These are phyloP conservation scores for Przewalskia tangutica DNA, from an alignment of 257 asterid genomes.

Conservation along the genomic window DNA sequence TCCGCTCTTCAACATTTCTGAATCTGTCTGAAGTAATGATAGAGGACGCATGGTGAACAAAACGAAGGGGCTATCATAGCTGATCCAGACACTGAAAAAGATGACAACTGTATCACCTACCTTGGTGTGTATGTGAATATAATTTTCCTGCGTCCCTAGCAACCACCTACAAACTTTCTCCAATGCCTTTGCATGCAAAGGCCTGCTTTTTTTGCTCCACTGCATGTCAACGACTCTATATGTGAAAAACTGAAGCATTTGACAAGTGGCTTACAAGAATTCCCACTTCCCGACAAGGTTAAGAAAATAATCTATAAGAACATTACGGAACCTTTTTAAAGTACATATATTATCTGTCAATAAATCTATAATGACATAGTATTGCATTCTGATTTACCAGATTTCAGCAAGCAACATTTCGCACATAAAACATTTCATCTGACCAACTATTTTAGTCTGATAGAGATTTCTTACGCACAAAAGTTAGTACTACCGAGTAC, in stretches of 20 bases:
- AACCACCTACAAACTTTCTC: constrained; percentile 74
- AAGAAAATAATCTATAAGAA: neutral
- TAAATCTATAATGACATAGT: neutral
- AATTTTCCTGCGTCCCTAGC: constrained; percentile 40
- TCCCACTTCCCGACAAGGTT: neutral
- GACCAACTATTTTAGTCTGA: neutral
- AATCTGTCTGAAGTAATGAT: constrained; percentile 36
- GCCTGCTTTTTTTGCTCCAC: constrained; percentile 92
- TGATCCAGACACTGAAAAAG: constrained; percentile 4
- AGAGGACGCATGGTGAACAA: constrained; percentile 12
- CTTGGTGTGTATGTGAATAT: constrained; percentile 38
- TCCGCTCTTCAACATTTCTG: constrained; percentile 49
- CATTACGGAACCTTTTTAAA: neutral
- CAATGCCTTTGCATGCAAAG: constrained; percentile 75
- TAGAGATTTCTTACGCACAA: neutral
- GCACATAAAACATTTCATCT: neutral
- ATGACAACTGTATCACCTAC: constrained; percentile 41
- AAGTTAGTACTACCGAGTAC: neutral
- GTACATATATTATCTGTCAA: neutral
- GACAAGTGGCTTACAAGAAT: neutral
- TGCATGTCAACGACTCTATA: constrained; percentile 20
- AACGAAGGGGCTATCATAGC: constrained; percentile 3
- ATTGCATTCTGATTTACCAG: neutral
- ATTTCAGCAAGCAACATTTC: neutral
- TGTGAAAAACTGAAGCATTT: neutral